Conservation (phyloP, 208 protist genomes). For the Crithidia bombi region DNA sequence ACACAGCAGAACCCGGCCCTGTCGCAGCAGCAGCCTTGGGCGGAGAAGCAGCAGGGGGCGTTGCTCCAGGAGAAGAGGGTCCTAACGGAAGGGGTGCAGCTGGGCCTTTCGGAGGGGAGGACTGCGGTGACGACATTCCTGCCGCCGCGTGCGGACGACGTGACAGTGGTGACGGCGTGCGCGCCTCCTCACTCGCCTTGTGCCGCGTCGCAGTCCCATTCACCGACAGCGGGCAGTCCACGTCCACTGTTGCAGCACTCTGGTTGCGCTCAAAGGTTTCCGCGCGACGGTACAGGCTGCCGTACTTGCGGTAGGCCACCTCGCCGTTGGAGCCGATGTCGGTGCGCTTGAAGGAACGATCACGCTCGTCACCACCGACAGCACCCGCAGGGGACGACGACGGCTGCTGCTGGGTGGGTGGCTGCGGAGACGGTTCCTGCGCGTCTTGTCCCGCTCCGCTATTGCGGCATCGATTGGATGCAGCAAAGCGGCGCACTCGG, state of each 20-base stretch:
- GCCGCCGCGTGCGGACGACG: neutral
- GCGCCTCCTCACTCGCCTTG: neutral
- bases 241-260: constrained; percentile 27
- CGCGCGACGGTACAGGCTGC: neutral
- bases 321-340: constrained; percentile 14
- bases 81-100: neutral
- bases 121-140: constrained; percentile 1
- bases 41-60: too few relatives aligned
- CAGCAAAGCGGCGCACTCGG: constrained; percentile 4
- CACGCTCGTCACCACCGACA: neutral
- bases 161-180: constrained; percentile 5
- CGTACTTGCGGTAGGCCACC: neutral
- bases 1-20: neutral
- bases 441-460: neutral
- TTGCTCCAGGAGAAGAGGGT: neutral
- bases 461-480: too few relatives aligned
- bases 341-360: constrained; percentile 18
- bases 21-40: neutral
- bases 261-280: constrained; percentile 25
- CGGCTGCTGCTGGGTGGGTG: neutral
- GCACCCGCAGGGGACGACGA: neutral
- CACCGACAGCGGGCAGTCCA: constrained; percentile 17
- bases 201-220: neutral
- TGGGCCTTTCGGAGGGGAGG: neutral
- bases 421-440: constrained; percentile 1